Base-by-base conservation (phyloP, 169 alveolate genomes). In the Cryptosporidium sp. region DNA sequence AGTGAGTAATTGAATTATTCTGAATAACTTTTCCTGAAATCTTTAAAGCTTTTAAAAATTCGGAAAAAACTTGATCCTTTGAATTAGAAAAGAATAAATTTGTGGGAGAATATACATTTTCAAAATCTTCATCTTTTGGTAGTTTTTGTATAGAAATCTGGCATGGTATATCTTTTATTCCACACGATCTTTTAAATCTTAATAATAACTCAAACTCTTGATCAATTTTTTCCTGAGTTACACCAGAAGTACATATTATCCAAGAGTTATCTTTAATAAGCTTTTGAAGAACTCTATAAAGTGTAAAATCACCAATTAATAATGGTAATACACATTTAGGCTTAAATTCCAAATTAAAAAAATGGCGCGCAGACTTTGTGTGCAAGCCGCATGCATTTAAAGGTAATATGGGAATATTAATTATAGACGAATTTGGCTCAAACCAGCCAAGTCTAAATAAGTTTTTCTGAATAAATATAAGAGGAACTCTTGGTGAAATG, bases 251-350 rank as follows among this genome's bases (percentile, higher is more conserved):
- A 8, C 21, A 8, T 8, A 9, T 16, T 33, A 65, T 18, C 71
- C 71, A 65, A 37, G 71, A 65, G 18, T 33, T 65, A 18, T 33
- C 71, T n/a, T 1, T 4, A 39, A 37, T 45, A 1, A 41, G 35
- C 45, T 70, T 37, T n/a, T 70, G 84, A 3, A 70, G 45, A 39
- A 70, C 43, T 70, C 84, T 16, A 43, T 70, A 70, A 2, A 70
- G 26, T 23, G 59, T 70, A 26, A 70, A 45, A 70, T 70, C 65
- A 10, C 18, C 29, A 2, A n/a, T 29, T 43, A 70, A 23, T 39
- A 70, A 70, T 29, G 84, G 84, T 45, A 70, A 31, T n/a, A 18
- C n/a, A 10, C 84, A 70, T 70, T 70, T 70, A 33, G 84, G 84
- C n/a, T 70, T 70, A 48, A 70, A 70, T 70, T 70, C 84, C 37